Conservation (phyloP, 2,329 filamentous ascomycete species). For the Thyridium curvatum region DNA sequence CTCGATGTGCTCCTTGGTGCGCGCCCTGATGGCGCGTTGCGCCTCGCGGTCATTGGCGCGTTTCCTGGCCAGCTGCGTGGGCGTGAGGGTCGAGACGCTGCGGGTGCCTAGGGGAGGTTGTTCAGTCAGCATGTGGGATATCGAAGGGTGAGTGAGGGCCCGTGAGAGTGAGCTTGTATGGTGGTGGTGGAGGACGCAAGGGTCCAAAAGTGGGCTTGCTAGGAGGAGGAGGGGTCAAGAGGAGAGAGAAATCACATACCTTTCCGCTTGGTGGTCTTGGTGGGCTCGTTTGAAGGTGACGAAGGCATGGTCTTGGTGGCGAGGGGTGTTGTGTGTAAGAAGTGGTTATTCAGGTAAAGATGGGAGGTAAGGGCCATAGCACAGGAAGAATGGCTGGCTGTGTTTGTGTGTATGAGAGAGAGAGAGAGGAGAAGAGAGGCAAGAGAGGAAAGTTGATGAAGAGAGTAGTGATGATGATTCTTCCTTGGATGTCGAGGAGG, state of each 20-base stretch:
- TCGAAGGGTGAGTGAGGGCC: conserved; percentile 1
- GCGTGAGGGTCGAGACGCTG: conserved; percentile 80
- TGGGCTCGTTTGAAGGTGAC: conserved; percentile 35
- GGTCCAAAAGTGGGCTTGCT: not conserved
- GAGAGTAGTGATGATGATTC: too few species aligned
- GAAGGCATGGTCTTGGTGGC: conserved; percentile 25
- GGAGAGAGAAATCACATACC: conserved; percentile 30
- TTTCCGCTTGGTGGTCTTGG: conserved; percentile 38
- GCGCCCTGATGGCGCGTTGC: conserved; percentile 78
- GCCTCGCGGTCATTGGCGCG: conserved; percentile 87
- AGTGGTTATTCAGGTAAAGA: too few species aligned
- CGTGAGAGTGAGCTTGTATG: conserved; percentile 1
- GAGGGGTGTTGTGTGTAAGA: too few species aligned
- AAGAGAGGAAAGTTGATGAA: too few species aligned
- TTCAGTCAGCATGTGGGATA: conserved; percentile 1
- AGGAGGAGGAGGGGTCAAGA: conserved; percentile 5
- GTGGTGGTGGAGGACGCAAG: not conserved
- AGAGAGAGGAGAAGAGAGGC: too few species aligned
- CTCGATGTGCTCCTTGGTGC: conserved; percentile 84
- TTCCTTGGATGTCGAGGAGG: too few species aligned
- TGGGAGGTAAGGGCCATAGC: too few species aligned
- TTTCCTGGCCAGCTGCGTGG: conserved; percentile 84
- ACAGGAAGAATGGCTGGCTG: too few species aligned
- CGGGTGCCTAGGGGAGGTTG: conserved; percentile 44
- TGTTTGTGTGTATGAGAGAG: too few species aligned